phyloP scores from a whole-genome alignment of 192 early-diverging fungal genomes.

The Geranomyces variabilis region DNA sequence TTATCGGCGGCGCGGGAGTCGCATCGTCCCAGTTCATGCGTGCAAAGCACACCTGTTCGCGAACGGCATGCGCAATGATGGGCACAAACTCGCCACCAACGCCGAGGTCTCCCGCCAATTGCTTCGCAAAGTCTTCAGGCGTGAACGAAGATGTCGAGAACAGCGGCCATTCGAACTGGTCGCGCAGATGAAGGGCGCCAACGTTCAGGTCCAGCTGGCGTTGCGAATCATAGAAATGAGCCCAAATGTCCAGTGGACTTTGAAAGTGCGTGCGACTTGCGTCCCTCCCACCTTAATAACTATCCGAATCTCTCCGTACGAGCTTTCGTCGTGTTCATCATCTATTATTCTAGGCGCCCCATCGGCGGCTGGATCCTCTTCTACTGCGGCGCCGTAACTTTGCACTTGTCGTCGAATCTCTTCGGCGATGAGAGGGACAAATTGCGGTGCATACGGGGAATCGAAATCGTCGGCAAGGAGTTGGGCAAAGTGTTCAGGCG shows the following conservation, averaged over 20 bases:
- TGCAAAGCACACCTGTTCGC: conserved; percentile 69
- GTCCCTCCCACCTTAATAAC: conserved; percentile 34
- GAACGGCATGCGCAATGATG: conserved; percentile 73
- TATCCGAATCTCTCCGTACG: conserved; percentile 42
- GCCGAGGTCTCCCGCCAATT: conserved; percentile 71
- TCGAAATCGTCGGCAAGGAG: conserved; percentile 46
- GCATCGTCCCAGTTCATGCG: conserved; percentile 44
- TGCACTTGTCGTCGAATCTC: conserved; percentile 76
- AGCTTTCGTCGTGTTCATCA: conserved; percentile 27
- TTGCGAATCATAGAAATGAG: not conserved
- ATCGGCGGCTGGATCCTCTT: conserved; percentile 42
- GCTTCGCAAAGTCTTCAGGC: conserved; percentile 75
- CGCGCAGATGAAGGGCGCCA: conserved; percentile 76
- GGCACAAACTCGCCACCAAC: conserved; percentile 80
- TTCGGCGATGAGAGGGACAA: conserved; percentile 69
- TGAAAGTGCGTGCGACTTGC: not conserved
- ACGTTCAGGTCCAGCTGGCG: conserved; percentile 80
- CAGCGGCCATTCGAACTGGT: conserved; percentile 93
- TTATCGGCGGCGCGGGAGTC: conserved; percentile 20
- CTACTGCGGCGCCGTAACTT: conserved; percentile 38
- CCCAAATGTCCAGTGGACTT: not conserved
- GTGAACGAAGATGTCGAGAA: conserved; percentile 52
- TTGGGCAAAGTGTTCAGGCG: conserved; percentile 48
- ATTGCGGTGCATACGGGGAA: conserved; percentile 44
- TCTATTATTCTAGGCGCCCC: conserved; percentile 28